Base-by-base conservation (phyloP, 2,329 filamentous ascomycete genomes). In the Escovopsis sp. region DNA sequence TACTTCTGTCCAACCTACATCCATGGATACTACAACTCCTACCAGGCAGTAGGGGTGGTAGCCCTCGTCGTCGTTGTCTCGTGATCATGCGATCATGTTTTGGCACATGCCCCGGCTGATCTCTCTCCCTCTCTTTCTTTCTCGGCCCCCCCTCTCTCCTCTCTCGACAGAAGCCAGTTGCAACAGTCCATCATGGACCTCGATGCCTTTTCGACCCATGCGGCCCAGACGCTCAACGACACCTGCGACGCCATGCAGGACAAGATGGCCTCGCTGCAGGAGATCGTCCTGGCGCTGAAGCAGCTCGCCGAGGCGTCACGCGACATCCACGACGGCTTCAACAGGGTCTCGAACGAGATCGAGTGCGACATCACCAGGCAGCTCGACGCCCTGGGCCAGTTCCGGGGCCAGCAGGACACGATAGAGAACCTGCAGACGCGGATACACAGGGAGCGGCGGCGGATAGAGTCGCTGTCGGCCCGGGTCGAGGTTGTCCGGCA, bases 231-330 rank as follows among this genome's bases (percentile, higher is more conserved):
- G 25, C 69, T 88, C 29, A 80, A 87, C 51, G 72, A 79, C 39
- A 77, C 77, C 3, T 87, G 86, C 57, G 80, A 81, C 43, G 70
- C 72, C 0, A 69, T 86, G 9, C 62, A 85, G 21, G 76, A 83
- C 50, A 82, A 79, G 48, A 65, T 80, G 33, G 68, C 67, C 34
- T 54, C 65, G 1, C 60, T 87, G 27, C 76, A 78, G 36, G 68
- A 63, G 44, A 83, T 75, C 1, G 69, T 86, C 27, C 53, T 62
- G 5, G 68, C 68, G 3, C 60, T 88, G 19, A 76, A 75, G 47
- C 73, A 79, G 44, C 64, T 88, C n/a, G 73, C 77, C 1, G 60
- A 61, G 21, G 62, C 71, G 46, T 76, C 76, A 5, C 66, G 64
- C 36, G 63, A 70, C 35, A 62, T 79, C 8, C 68, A 71, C 40